Percentiles rank a stretch among this genome's conserved stretches.
Evolutionary conservation across 2,329 filamentous ascomycete species (phyloP).

Genomic region (Pseudopithomyces maydicus): DNA sequence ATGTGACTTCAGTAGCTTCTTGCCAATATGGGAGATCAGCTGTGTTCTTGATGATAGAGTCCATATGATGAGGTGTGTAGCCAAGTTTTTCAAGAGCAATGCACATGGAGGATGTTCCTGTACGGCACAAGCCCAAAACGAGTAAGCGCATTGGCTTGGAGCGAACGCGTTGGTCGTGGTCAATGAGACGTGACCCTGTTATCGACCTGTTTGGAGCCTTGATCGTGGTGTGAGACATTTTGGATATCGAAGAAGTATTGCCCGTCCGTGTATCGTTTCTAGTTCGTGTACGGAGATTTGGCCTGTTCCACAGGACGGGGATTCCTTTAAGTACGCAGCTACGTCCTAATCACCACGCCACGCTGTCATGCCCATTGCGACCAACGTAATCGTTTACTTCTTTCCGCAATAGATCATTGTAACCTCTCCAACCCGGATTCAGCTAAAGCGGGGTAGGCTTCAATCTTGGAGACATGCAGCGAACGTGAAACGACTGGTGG

Average conservation of each 20-base stretch:
- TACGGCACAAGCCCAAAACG: constrained; percentile 70
- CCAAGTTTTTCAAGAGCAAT: constrained; percentile 51
- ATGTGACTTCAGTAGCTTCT: constrained; percentile 34
- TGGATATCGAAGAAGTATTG: background rate
- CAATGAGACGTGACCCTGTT: constrained; percentile 51
- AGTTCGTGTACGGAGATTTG: no score
- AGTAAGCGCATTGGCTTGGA: constrained; percentile 75
- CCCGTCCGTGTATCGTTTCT: background rate
- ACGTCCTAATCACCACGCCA: no score
- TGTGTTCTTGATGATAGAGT: constrained; percentile 23
- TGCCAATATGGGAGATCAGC: constrained; percentile 31
- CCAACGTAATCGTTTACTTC: no score
- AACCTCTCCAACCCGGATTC: no score
- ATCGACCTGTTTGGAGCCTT: background rate
- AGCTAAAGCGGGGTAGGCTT: no score
- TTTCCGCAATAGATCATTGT: no score
- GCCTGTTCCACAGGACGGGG: no score
- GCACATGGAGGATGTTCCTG: constrained; percentile 65
- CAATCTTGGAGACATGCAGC: no score
- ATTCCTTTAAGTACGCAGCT: no score
- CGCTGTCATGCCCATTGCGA: no score
- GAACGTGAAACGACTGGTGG: no score
- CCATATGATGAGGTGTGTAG: constrained; percentile 33
- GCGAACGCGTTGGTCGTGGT: constrained; percentile 67
- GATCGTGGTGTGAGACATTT: background rate